Evolutionary conservation across 129 eudicot genomes (phyloP).

Genomic region (Smallanthus sonchifolius): DNA sequence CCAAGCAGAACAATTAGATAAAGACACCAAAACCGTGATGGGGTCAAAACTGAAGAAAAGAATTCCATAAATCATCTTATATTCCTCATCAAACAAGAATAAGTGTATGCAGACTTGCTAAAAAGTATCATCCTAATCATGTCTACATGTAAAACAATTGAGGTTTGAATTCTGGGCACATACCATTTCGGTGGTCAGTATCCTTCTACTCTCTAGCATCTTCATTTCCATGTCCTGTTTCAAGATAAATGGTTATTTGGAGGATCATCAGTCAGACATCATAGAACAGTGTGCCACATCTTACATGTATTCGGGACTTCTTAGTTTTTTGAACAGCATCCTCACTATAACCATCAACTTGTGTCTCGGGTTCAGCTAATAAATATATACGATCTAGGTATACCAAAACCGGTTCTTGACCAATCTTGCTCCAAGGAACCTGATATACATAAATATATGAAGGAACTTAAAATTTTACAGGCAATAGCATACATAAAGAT

Average conservation of each 20-base stretch:
- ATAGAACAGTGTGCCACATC: constrained; percentile 23
- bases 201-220: constrained; percentile 78
- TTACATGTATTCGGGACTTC: constrained; percentile 80
- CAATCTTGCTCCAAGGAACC: constrained; percentile 99
- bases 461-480: background rate
- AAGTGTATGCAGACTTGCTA: constrained; percentile 1
- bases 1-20: constrained; percentile 1
- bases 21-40: background rate
- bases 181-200: constrained; percentile 78
- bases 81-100: constrained; percentile 6
- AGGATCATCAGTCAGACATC: constrained; percentile 22
- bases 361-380: constrained; percentile 91
- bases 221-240: constrained; percentile 90
- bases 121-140: background rate
- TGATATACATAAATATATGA: constrained; percentile 26
- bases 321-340: constrained; percentile 83
- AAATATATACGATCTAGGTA: constrained; percentile 79
- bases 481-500: constrained; percentile 10
- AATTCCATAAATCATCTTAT: constrained; percentile 7
- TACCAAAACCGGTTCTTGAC: constrained; percentile 98
- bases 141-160: background rate
- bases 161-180: constrained; percentile 16
- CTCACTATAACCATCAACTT: constrained; percentile 83
- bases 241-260: constrained; percentile 6
- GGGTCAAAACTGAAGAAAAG: background rate